phyloP scores from a whole-genome alignment of 108 stramenopile genomes.

The Conticribra weissflogii region DNA sequence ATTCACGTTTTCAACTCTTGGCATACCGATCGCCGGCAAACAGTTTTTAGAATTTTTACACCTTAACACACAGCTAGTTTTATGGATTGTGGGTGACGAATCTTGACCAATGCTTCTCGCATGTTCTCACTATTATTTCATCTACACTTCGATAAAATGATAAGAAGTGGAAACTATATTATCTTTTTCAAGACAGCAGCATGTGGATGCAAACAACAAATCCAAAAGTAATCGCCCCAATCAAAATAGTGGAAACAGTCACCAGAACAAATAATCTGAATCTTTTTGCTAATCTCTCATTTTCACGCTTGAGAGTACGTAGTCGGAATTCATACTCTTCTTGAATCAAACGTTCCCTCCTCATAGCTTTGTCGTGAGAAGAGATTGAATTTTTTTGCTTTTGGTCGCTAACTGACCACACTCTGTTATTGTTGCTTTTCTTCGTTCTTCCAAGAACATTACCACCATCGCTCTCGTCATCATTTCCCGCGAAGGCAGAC shows the following conservation, averaged over 20 bases:
- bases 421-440: constrained; percentile 10
- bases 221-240: constrained; percentile 33
- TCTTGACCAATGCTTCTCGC: too few relatives aligned
- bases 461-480: not conserved
- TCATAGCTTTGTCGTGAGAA: constrained; percentile 26
- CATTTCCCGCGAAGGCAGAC: constrained; percentile 5
- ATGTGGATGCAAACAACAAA: constrained; percentile 39
- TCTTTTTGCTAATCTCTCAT: constrained; percentile 23
- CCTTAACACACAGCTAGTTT: too few relatives aligned
- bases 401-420: constrained; percentile 39
- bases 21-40: too few relatives aligned
- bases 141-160: too few relatives aligned
- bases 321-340: constrained; percentile 42
- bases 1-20: too few relatives aligned
- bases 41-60: too few relatives aligned
- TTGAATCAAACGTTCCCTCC: constrained; percentile 34
- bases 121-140: too few relatives aligned
- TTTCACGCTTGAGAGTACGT: constrained; percentile 14
- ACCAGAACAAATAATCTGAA: constrained; percentile 42
- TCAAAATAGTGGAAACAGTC: constrained; percentile 31
- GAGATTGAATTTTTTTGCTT: constrained; percentile 12
- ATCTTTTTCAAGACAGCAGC: too few relatives aligned
- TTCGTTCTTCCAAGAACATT: constrained; percentile 3
- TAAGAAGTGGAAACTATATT: too few relatives aligned
- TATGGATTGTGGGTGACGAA: too few relatives aligned